A percentile compares a stretch with the other conserved stretches of the same genome.
Evolutionary conservation across 2,329 filamentous ascomycete genomes (phyloP).

Genomic region (Paecilomyces dactylethromorphus): DNA sequence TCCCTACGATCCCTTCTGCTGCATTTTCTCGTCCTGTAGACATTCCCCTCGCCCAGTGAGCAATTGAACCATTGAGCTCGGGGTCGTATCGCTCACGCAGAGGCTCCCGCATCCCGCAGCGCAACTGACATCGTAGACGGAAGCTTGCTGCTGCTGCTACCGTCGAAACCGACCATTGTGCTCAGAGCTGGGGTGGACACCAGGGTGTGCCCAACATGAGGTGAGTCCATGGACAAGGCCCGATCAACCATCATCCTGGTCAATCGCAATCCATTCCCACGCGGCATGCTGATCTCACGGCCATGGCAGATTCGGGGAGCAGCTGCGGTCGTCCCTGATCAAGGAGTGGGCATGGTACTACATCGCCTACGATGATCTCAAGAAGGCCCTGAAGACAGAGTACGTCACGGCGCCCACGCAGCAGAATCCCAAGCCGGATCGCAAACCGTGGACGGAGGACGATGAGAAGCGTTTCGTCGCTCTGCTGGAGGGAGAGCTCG

Average conservation of each 20-base stretch:
- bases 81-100: neutral
- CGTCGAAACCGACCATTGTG: neutral
- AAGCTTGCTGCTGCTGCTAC: neutral
- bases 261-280: neutral
- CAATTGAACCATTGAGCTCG: neutral
- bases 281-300: neutral
- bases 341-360: slow-evolving; percentile 98
- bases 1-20: neutral
- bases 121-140: neutral
- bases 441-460: slow-evolving; percentile 76
- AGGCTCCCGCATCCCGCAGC: neutral
- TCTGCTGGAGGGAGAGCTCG: slow-evolving; percentile 82
- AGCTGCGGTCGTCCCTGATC: slow-evolving; percentile 91
- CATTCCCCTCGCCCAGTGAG: neutral
- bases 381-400: slow-evolving; percentile 73
- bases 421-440: slow-evolving; percentile 41
- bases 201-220: neutral
- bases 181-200: neutral
- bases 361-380: slow-evolving; percentile 90
- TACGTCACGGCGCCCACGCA: slow-evolving; percentile 49
- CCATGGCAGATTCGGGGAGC: slow-evolving; percentile 72
- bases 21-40: neutral
- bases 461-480: slow-evolving; percentile 85
- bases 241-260: neutral
- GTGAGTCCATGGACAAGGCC: neutral